Percentiles rank a stretch among this genome's conserved stretches.
phyloP scores from a whole-genome alignment of 192 early-diverging fungal species.

The Pilaira anomala region DNA sequence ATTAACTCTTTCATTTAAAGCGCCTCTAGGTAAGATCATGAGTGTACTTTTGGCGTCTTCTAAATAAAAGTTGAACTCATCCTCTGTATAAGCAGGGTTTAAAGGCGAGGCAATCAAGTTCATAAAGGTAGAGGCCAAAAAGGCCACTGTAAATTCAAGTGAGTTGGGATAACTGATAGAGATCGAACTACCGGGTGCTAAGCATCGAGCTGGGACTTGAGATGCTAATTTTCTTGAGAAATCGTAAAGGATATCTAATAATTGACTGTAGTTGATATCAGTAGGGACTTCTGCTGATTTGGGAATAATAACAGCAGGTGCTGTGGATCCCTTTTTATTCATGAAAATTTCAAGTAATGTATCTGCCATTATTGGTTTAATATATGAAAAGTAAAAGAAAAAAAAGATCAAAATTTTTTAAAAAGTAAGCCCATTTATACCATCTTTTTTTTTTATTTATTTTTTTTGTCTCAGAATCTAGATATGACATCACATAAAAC shows the following conservation, averaged over 20 bases:
- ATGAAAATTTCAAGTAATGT: conserved; percentile 37
- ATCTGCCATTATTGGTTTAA: conserved; percentile 15
- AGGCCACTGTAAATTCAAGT: conserved; percentile 61
- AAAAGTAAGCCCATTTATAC: neutral
- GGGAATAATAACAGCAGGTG: conserved; percentile 40
- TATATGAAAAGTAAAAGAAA: neutral
- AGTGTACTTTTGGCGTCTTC: conserved; percentile 62
- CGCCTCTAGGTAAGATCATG: conserved; percentile 61
- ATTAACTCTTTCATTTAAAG: conserved; percentile 37
- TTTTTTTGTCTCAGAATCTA: too few species aligned
- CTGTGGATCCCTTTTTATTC: conserved; percentile 8
- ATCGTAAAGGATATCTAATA: conserved; percentile 22
- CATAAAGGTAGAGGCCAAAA: conserved; percentile 60
- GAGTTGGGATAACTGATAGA: conserved; percentile 67
- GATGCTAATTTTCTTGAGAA: conserved; percentile 29
- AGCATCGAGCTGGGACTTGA: conserved; percentile 7
- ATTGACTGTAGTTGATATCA: conserved; percentile 26
- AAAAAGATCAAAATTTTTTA: neutral
- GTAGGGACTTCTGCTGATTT: conserved; percentile 12
- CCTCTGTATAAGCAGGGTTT: conserved; percentile 62
- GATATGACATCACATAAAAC: neutral
- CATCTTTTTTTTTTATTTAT: neutral
- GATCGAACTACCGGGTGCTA: conserved; percentile 39
- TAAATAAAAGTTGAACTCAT: conserved; percentile 74
- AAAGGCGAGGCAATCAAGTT: conserved; percentile 70